phyloP scores from a whole-genome alignment of 352 stramenopile species.

The Peronospora belbahrii region DNA sequence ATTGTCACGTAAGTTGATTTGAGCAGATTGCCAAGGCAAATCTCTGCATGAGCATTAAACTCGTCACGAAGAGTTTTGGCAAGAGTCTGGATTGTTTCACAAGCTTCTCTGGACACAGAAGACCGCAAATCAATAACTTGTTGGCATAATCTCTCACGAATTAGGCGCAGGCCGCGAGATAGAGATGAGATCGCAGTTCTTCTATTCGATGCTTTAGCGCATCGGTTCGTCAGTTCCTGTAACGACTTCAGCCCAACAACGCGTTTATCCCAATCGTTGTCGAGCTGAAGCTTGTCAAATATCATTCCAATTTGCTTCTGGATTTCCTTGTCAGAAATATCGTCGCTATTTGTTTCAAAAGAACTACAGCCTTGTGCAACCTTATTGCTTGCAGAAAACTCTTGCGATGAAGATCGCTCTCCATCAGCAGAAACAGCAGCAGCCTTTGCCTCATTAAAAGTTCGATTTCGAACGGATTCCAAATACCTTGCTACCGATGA shows the following conservation, averaged over 20 bases:
- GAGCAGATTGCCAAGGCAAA: constrained; percentile 56
- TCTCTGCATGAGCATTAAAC: constrained; percentile 72
- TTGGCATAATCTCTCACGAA: constrained; percentile 60
- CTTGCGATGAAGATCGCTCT: constrained; percentile 37
- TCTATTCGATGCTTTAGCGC: constrained; percentile 27
- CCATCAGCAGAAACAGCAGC: constrained; percentile 3
- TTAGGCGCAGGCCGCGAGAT: constrained; percentile 33
- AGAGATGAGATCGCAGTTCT: constrained; percentile 19
- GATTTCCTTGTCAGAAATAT: constrained; percentile 51
- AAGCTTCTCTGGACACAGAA: constrained; percentile 68
- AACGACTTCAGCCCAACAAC: constrained; percentile 60
- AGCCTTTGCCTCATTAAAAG: constrained; percentile 32
- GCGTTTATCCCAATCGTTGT: constrained; percentile 74
- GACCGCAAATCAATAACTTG: constrained; percentile 77
- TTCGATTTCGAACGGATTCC: constrained; percentile 37
- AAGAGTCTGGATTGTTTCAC: constrained; percentile 55
- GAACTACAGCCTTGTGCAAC: constrained; percentile 14
- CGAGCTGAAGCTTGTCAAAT: constrained; percentile 44
- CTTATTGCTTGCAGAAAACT: constrained; percentile 32
- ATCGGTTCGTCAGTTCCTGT: constrained; percentile 47
- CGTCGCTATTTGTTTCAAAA: constrained; percentile 4
- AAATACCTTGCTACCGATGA: constrained; percentile 54
- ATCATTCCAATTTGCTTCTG: constrained; percentile 49
- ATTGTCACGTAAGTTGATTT: constrained; percentile 87
- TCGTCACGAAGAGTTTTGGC: constrained; percentile 55